These are phyloP conservation scores for Pseudonitzschia multistriata DNA, from an alignment of 108 stramenopile species.

Conservation along the genomic window DNA sequence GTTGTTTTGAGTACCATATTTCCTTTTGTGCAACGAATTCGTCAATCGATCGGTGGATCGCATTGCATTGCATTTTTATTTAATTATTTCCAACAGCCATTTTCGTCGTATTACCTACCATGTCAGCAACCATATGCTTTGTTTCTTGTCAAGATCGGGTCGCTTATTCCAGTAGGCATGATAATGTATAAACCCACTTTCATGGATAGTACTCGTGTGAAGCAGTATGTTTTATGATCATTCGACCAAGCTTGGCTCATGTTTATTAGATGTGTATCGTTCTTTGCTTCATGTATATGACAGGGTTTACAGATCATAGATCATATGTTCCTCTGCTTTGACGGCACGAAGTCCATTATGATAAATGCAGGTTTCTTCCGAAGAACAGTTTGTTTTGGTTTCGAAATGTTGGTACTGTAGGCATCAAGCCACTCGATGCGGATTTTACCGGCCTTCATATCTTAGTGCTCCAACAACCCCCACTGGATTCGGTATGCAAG, in stretches of 20 bases:
- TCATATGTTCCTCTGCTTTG: not conserved
- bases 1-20: not conserved
- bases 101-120: not conserved
- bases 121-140: not conserved
- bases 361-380: no score
- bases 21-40: not conserved
- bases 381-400: no score
- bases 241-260: no score
- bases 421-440: no score
- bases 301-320: not conserved
- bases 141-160: not conserved
- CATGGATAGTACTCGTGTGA: not conserved
- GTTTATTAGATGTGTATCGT: not conserved
- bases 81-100: not conserved
- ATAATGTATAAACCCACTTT: not conserved
- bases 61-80: not conserved
- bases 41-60: not conserved
- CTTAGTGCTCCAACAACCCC: no score
- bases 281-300: not conserved
- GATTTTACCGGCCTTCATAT: no score
- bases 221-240: no score
- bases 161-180: not conserved
- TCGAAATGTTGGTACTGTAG: no score
- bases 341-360: no score
- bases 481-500: no score